Percentiles rank a stretch among this genome's conserved stretches.
These are phyloP conservation scores for Exserohilum turcica DNA, from an alignment of 2,329 filamentous ascomycete genomes.

Conservation along the genomic window DNA sequence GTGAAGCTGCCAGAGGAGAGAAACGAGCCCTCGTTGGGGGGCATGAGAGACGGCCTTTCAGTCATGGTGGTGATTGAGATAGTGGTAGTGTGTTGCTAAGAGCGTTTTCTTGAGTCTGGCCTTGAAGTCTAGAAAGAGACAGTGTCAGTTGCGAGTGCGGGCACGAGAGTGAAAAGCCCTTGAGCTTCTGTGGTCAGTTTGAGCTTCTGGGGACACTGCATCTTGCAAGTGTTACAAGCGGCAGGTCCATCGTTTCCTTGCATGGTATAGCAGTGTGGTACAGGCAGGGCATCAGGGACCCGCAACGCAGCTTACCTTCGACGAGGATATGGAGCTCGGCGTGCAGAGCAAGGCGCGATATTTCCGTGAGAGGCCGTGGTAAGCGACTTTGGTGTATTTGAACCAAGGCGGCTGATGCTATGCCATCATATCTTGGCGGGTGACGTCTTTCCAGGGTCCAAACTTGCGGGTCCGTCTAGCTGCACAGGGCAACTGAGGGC, in stretches of 20 bases:
- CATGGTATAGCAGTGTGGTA: neutral
- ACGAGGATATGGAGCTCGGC: neutral
- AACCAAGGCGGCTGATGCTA: constrained; percentile 10
- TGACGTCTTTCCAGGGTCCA: constrained; percentile 23
- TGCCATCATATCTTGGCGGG: constrained; percentile 21
- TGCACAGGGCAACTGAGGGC: constrained; percentile 1
- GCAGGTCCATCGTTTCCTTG: constrained; percentile 1
- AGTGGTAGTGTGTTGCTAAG: neutral
- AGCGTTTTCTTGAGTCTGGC: neutral
- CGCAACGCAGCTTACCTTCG: neutral
- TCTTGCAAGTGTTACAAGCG: neutral
- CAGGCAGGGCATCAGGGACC: neutral
- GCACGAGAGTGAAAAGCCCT: neutral
- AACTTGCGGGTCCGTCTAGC: constrained; percentile 17
- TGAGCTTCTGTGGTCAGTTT: neutral
- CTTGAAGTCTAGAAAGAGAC: neutral
- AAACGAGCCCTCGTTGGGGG: constrained; percentile 25
- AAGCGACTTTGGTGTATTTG: constrained; percentile 11
- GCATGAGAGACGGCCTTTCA: constrained; percentile 24
- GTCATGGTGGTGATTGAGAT: constrained; percentile 23
- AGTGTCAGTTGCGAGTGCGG: neutral
- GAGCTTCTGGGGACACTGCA: neutral
- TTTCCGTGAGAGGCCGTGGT: neutral
- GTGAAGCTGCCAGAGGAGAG: constrained; percentile 28
- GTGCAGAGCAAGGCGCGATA: constrained; percentile 3